phyloP scores from a whole-genome alignment of 306 rosid genomes.

The Fagus crenata region DNA sequence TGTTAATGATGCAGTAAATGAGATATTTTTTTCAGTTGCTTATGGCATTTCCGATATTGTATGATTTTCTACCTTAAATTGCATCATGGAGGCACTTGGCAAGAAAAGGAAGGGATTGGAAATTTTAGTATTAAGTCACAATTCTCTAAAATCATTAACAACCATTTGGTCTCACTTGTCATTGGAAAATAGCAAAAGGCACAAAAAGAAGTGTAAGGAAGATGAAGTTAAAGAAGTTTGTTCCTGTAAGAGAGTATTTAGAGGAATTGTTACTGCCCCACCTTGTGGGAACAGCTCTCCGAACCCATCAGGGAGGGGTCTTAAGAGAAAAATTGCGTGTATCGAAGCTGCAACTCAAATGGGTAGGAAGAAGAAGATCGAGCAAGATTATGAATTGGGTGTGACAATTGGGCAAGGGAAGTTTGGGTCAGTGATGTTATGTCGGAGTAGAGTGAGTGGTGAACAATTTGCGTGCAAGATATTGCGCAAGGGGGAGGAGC shows the following conservation, averaged over 20 bases:
- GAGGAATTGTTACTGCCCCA: constrained; percentile 11
- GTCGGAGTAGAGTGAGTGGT: constrained; percentile 1
- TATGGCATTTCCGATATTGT: not conserved
- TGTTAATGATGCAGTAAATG: not conserved
- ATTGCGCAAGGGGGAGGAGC: constrained; percentile 4
- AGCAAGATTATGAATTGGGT: constrained; percentile 8
- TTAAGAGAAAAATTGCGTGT: constrained; percentile 11
- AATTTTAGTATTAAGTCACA: not conserved
- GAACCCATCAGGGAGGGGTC: constrained; percentile 3
- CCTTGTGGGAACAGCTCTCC: not conserved
- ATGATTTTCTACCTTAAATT: not conserved
- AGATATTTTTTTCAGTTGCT: not conserved
- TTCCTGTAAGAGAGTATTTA: not conserved
- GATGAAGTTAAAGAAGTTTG: constrained; percentile 1
- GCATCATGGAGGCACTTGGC: constrained; percentile 3
- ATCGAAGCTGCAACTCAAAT: not conserved
- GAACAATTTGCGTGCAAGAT: constrained; percentile 5
- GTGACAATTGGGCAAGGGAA: constrained; percentile 9
- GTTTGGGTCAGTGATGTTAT: constrained; percentile 16
- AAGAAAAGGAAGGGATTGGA: constrained; percentile 3
- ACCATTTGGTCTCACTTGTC: not conserved
- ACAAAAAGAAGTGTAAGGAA: constrained; percentile 12
- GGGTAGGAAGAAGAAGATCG: constrained; percentile 15
- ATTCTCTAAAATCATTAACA: not conserved
- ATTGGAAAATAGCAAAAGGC: not conserved